Percentiles rank a stretch among this genome's conserved stretches.
Conservation (phyloP, 2,329 filamentous ascomycete species). For the Nothophaeocryptopus gaeumannii region DNA sequence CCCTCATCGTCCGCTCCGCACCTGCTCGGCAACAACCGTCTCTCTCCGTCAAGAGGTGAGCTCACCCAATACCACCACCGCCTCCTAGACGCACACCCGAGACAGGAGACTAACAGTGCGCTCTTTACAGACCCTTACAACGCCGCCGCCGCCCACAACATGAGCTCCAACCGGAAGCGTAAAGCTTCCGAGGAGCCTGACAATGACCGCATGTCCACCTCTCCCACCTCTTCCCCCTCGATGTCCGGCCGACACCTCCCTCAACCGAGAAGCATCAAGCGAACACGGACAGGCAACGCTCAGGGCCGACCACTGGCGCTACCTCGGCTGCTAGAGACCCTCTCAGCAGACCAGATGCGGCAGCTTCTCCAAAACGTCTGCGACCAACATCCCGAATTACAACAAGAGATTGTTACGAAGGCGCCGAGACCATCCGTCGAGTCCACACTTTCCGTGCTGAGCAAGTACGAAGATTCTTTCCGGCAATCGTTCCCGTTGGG, state of each 20-base stretch:
- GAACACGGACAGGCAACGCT: conserved; percentile 64
- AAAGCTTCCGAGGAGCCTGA: conserved; percentile 75
- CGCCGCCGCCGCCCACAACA: conserved; percentile 29
- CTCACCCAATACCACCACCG: conserved; percentile 24
- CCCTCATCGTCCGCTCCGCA: conserved; percentile 57
- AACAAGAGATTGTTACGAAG: conserved; percentile 75
- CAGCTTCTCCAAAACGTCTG: conserved; percentile 87
- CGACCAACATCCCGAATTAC: conserved; percentile 81
- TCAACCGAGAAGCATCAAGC: conserved; percentile 61
- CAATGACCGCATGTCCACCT: conserved; percentile 82
- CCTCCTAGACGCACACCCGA: conserved; percentile 36
- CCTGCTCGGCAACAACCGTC: conserved; percentile 59
- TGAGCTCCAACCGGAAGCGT: conserved; percentile 64
- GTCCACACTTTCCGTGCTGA: conserved; percentile 75
- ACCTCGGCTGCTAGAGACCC: conserved; percentile 84
- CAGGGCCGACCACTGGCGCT: conserved; percentile 62
- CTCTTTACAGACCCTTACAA: conserved; percentile 29
- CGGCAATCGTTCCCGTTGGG: conserved; percentile 80
- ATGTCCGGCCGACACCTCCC: conserved; percentile 64
- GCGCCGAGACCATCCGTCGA: conserved; percentile 84
- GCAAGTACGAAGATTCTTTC: conserved; percentile 75
- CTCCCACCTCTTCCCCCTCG: conserved; percentile 77
- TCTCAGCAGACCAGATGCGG: conserved; percentile 80
- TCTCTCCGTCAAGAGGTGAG: conserved; percentile 61
- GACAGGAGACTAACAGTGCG: conserved; percentile 36